phyloP scores from a whole-genome alignment of 805 yeast species.

The Lachancea nothofagi region DNA sequence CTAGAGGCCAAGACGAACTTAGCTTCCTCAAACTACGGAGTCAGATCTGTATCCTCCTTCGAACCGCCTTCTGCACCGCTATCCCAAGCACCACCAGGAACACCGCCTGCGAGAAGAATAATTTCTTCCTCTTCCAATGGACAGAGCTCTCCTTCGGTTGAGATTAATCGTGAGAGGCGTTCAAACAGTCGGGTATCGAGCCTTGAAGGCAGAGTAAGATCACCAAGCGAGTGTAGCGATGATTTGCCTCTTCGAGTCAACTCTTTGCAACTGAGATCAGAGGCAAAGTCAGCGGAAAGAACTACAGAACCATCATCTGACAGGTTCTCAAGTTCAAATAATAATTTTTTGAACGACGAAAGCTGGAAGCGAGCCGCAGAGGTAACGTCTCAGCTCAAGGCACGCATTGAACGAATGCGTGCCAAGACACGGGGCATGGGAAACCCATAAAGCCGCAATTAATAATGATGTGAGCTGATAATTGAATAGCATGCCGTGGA shows the following conservation, averaged over 20 bases:
- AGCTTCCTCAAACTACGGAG: slow-evolving; percentile 17
- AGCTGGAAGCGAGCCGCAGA: slow-evolving; percentile 89
- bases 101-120: slow-evolving; percentile 7
- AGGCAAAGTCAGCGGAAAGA: neutral
- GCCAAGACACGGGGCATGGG: slow-evolving; percentile 41
- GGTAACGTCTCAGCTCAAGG: slow-evolving; percentile 78
- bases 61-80: slow-evolving; percentile 7
- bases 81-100: slow-evolving; percentile 5
- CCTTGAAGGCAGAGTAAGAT: slow-evolving; percentile 34
- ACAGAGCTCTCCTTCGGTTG: slow-evolving; percentile 9
- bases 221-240: slow-evolving; percentile 30
- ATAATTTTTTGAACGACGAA: slow-evolving; percentile 45
- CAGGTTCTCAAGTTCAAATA: slow-evolving; percentile 1
- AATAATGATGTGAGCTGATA: neutral
- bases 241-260: slow-evolving; percentile 29
- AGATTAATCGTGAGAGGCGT: neutral
- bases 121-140: slow-evolving; percentile 6
- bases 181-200: slow-evolving; percentile 4
- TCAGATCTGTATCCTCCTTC: slow-evolving; percentile 17
- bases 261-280: slow-evolving; percentile 19
- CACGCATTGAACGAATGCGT: slow-evolving; percentile 85
- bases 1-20: slow-evolving; percentile 7
- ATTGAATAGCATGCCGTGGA: neutral
- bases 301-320: neutral
- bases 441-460: neutral